Percentiles rank a stretch among this genome's conserved stretches.
Conservation (phyloP, 352 stramenopile genomes). For the Phytophthora aleatoria region DNA sequence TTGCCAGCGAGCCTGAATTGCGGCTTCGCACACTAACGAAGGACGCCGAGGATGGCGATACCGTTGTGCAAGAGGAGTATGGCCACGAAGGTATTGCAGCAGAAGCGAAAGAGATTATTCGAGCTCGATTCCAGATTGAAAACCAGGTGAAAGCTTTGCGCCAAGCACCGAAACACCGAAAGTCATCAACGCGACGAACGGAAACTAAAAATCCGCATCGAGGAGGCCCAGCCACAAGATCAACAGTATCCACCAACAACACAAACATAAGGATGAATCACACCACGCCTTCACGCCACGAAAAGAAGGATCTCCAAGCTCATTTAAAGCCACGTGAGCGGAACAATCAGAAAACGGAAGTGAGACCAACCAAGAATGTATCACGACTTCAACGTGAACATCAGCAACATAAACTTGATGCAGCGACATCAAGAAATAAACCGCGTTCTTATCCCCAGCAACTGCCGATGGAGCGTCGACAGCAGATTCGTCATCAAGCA, state of each 20-base stretch:
- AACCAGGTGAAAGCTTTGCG: constrained; percentile 43
- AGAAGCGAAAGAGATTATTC: constrained; percentile 56
- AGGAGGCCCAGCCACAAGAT: background rate
- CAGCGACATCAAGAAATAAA: constrained; percentile 1
- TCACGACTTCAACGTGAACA: background rate
- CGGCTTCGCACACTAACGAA: constrained; percentile 17
- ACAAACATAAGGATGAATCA: background rate
- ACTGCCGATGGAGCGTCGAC: constrained; percentile 45
- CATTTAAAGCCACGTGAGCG: background rate
- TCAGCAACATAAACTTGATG: background rate
- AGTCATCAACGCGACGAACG: constrained; percentile 4
- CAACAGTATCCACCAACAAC: background rate
- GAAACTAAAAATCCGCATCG: constrained; percentile 3
- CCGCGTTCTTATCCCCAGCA: constrained; percentile 1
- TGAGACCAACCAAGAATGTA: constrained; percentile 1
- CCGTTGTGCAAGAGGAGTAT: background rate
- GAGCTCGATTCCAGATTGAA: constrained; percentile 51
- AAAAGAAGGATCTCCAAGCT: constrained; percentile 10
- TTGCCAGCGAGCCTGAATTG: constrained; percentile 37
- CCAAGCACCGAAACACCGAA: constrained; percentile 2
- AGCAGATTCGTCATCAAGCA: constrained; percentile 35
- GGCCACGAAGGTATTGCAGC: constrained; percentile 15
- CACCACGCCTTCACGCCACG: background rate
- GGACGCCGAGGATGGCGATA: background rate
- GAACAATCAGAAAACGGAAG: constrained; percentile 19